Percentiles rank a stretch among this genome's conserved stretches.
Evolutionary conservation across 1,139 yeast genomes (phyloP).

Genomic region (Hansenula lynferdii): DNA sequence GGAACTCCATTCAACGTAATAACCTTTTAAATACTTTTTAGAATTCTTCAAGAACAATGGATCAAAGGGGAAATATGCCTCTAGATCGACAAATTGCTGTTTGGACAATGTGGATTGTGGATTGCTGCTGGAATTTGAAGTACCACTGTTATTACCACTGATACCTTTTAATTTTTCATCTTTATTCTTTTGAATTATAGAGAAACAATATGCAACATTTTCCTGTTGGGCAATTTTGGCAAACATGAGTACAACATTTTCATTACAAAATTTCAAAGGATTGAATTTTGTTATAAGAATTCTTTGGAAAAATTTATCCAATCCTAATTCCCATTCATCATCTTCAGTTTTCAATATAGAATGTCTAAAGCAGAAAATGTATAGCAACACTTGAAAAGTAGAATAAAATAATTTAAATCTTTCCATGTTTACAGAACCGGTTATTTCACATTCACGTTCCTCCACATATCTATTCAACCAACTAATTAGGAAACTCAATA

Average conservation of each 20-base stretch:
- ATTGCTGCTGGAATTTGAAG: no score
- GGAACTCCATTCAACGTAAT: slow-evolving; percentile 83
- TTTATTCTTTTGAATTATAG: slow-evolving; percentile 88
- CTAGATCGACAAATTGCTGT: slow-evolving; percentile 83
- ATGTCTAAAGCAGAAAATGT: slow-evolving; percentile 89
- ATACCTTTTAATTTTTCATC: slow-evolving; percentile 36
- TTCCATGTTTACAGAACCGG: slow-evolving; percentile 67
- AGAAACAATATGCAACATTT: slow-evolving; percentile 88
- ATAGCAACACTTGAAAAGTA: slow-evolving; percentile 87
- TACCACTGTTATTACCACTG: slow-evolving; percentile 27
- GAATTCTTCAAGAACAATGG: slow-evolving; percentile 73
- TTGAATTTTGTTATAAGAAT: slow-evolving; percentile 84
- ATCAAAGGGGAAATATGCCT: slow-evolving; percentile 94
- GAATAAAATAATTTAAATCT: slow-evolving; percentile 85
- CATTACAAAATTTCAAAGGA: slow-evolving; percentile 90
- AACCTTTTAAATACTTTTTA: slow-evolving; percentile 45
- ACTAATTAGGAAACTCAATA: slow-evolving; percentile 70
- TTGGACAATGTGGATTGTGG: slow-evolving; percentile 32
- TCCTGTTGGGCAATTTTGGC: slow-evolving; percentile 90
- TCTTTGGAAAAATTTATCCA: slow-evolving; percentile 85
- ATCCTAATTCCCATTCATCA: slow-evolving; percentile 69
- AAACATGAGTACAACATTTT: slow-evolving; percentile 88
- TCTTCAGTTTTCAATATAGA: slow-evolving; percentile 41
- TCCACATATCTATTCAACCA: slow-evolving; percentile 80
- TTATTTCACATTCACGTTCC: slow-evolving; percentile 80